phyloP scores from a whole-genome alignment of 129 eudicot genomes.

The Rutidosis leptorrhynchoides region DNA sequence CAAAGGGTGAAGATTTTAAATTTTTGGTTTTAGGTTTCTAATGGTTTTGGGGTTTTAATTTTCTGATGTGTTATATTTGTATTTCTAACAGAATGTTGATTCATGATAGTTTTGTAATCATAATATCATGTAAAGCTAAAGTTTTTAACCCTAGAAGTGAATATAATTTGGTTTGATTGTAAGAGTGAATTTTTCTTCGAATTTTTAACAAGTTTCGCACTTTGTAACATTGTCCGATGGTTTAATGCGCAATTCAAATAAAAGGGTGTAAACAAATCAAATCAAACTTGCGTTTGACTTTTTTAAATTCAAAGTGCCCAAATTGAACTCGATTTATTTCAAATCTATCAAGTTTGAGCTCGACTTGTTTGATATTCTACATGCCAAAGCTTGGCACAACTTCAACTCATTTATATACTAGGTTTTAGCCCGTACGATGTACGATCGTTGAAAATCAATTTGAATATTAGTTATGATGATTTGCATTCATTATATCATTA shows the following conservation, averaged over 20 bases:
- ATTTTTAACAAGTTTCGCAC: not conserved
- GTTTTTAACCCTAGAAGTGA: slow-evolving; percentile 14
- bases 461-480: too few species aligned
- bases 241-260: not conserved
- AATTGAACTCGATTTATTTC: too few species aligned
- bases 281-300: too few species aligned
- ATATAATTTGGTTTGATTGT: not conserved
- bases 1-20: slow-evolving; percentile 20
- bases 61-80: slow-evolving; percentile 26
- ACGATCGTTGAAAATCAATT: too few species aligned
- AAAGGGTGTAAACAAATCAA: too few species aligned
- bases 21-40: slow-evolving; percentile 23
- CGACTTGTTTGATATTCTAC: too few species aligned
- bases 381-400: too few species aligned
- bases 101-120: slow-evolving; percentile 28
- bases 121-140: slow-evolving; percentile 29
- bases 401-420: too few species aligned
- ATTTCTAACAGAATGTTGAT: slow-evolving; percentile 37
- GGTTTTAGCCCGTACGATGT: too few species aligned
- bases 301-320: too few species aligned
- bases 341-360: too few species aligned
- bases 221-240: not conserved
- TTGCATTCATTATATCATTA: too few species aligned
- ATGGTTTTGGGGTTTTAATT: slow-evolving; percentile 16
- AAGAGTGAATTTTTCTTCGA: not conserved